Base-by-base conservation (phyloP, 768 basidiomycete genomes). In the Tricholoma flavovirens region DNA sequence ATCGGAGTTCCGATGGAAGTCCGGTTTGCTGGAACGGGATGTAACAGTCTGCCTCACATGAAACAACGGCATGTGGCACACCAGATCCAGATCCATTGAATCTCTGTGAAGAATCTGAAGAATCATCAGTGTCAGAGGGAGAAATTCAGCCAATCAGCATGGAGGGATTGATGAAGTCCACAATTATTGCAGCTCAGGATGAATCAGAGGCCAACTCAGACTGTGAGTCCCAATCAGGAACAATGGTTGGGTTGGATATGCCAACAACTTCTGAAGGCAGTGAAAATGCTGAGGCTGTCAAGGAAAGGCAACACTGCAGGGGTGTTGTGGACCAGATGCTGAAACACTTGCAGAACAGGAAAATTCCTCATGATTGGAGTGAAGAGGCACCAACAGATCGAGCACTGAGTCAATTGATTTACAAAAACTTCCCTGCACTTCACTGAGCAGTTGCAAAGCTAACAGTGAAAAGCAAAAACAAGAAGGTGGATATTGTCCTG, bases 401-500 rank as follows among this genome's bases (percentile, higher is more conserved):
- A n/a, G n/a, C n/a, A n/a, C n/a, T n/a, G 19, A 42, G 21, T 8
- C 40, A 42, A 8, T 8, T 42, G 19, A 42, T 21, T 4, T 21
- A 42, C 40, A n/a, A n/a, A n/a, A n/a, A n/a, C n/a, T n/a, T n/a
- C n/a, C n/a, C n/a, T n/a, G n/a, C n/a, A n/a, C n/a, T n/a, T n/a
- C n/a, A n/a, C n/a, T n/a, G n/a, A n/a, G n/a, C n/a, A n/a, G n/a
- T n/a, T n/a, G n/a, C n/a, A 42, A 40, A 43, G 45, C 54, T 71
- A 2, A 59, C 54, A 21, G 1, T 67, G 1, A 58, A 64, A 15
- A 57, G 55, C 32, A 66, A 68, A 40, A 61, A 71, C 26, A 70
- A 70, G 53, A 62, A 63, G 32, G 29, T 71, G 22, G 67, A 72
- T 62, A 58, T 71, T 35, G 50, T 71, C 19, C 65, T 73, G 43